phyloP scores from a whole-genome alignment of 768 basidiomycete genomes.

The Phaeolepiota aurea region DNA sequence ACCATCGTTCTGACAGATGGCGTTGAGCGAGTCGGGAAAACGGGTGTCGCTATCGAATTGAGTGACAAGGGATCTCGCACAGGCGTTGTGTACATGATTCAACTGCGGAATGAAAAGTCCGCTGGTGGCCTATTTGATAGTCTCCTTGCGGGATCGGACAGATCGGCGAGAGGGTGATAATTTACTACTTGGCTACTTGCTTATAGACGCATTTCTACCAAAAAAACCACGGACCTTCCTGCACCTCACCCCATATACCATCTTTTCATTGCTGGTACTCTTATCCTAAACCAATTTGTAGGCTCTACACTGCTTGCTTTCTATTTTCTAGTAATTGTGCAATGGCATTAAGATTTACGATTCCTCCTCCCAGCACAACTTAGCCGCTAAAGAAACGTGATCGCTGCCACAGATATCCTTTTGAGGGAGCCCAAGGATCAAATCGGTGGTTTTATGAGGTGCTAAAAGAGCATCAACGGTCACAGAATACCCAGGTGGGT shows the following conservation, averaged over 20 bases:
- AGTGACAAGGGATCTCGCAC: slow-evolving; percentile 88
- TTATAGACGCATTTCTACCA: not conserved
- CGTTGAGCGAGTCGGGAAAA: slow-evolving; percentile 97
- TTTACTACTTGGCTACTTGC: not conserved
- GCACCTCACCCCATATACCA: not conserved
- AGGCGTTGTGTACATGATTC: slow-evolving; percentile 96
- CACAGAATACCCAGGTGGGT: slow-evolving; percentile 26
- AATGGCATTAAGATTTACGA: slow-evolving; percentile 6
- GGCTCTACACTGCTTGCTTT: not conserved
- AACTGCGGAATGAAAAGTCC: slow-evolving; percentile 81
- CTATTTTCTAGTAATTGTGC: not conserved
- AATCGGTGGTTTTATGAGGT: slow-evolving; percentile 48
- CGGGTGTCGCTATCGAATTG: slow-evolving; percentile 93
- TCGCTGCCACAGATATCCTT: slow-evolving; percentile 78
- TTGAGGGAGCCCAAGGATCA: slow-evolving; percentile 73
- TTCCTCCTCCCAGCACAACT: slow-evolving; percentile 32
- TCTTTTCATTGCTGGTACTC: not conserved
- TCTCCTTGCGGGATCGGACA: slow-evolving; percentile 81
- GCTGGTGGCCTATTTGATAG: slow-evolving; percentile 82
- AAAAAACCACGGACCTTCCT: not conserved
- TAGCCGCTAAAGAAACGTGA: slow-evolving; percentile 72
- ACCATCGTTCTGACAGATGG: slow-evolving; percentile 95
- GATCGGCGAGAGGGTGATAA: slow-evolving; percentile 24
- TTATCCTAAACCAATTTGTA: not conserved
- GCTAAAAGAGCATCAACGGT: slow-evolving; percentile 47